Conservation (phyloP, 306 rosid species). For the Canavalia ensiformis region DNA sequence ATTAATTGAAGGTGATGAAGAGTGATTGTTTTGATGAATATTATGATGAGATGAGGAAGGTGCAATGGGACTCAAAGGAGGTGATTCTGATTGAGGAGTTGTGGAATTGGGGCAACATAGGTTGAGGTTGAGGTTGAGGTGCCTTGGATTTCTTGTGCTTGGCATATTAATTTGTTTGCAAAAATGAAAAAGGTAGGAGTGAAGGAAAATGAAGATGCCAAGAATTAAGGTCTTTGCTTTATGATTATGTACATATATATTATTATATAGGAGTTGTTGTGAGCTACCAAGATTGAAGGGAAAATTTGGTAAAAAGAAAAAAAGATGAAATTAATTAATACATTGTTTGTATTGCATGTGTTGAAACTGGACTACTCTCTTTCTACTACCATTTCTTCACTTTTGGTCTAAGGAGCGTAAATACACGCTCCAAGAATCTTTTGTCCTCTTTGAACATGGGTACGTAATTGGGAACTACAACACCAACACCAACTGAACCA, state of each 20-base stretch:
- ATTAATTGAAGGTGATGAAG: conserved; percentile 43
- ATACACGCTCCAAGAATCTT: background rate
- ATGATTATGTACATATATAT: conserved; percentile 13
- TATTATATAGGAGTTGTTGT: conserved; percentile 17
- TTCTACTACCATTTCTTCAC: background rate
- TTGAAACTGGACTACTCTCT: background rate
- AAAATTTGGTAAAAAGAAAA: background rate
- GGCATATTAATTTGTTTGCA: conserved; percentile 54
- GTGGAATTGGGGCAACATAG: conserved; percentile 75
- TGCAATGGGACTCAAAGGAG: conserved; percentile 39
- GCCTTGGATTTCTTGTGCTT: conserved; percentile 51
- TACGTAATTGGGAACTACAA: background rate
- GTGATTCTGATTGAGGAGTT: conserved; percentile 48
- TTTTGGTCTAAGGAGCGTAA: conserved; percentile 5
- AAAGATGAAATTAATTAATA: no score
- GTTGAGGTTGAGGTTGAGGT: conserved; percentile 59
- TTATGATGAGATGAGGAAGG: conserved; percentile 32
- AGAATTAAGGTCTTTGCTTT: conserved; percentile 2
- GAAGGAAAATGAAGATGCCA: background rate
- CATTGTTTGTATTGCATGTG: conserved; percentile 27
- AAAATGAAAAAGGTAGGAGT: background rate
- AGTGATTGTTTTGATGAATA: conserved; percentile 41
- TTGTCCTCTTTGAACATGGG: background rate
- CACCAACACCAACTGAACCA: background rate
- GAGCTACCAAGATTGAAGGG: background rate